A percentile compares a stretch with the other conserved stretches of the same genome.
These are phyloP conservation scores for Botrytis galanthina DNA, from an alignment of 2,329 filamentous ascomycete genomes.

Conservation along the genomic window DNA sequence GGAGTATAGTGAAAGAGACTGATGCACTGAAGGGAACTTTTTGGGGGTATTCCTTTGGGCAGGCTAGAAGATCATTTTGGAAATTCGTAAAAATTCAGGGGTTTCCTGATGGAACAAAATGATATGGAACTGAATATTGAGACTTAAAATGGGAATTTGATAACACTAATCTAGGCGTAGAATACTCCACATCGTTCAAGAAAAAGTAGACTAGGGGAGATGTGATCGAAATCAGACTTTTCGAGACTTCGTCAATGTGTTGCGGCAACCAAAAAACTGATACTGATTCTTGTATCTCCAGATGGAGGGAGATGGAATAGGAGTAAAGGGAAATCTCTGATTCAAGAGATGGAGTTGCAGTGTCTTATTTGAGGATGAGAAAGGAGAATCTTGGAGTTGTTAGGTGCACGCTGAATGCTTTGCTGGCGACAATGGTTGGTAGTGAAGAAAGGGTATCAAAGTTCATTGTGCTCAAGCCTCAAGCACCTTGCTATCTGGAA, in stretches of 20 bases:
- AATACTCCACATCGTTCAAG: not conserved
- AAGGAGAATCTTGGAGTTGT: not conserved
- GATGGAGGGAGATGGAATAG: not conserved
- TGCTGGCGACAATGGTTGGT: not conserved
- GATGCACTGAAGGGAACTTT: accelerated
- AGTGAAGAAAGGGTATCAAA: not conserved
- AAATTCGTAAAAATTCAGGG: not conserved
- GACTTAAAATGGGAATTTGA: not conserved
- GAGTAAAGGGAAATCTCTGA: not conserved
- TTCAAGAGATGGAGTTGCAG: not conserved
- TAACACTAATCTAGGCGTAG: not conserved
- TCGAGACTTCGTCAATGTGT: not conserved
- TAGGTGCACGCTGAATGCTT: not conserved
- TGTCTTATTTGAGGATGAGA: not conserved
- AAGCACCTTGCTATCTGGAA: not conserved
- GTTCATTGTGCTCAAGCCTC: not conserved
- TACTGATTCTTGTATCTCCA: not conserved
- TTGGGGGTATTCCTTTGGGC: not conserved
- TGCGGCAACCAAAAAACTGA: not conserved
- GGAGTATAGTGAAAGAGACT: not conserved
- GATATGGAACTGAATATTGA: not conserved
- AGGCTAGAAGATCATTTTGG: not conserved
- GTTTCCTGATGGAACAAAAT: not conserved
- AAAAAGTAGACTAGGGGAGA: not conserved
- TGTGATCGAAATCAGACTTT: not conserved